Conservation (phyloP, 352 stramenopile genomes). For the Pythium graminicola region DNA sequence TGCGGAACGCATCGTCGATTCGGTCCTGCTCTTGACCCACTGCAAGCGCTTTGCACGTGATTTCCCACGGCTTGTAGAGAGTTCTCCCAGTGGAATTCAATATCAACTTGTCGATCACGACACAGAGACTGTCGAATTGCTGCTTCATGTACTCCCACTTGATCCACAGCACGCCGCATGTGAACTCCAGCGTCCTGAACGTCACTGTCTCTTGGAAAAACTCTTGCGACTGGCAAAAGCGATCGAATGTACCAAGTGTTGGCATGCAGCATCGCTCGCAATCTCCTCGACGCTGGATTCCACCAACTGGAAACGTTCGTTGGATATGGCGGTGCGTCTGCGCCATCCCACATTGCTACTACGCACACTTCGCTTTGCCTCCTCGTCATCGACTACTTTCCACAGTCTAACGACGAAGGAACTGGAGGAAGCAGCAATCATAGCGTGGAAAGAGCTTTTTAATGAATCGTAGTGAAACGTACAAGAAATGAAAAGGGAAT, state of each 20-base stretch:
- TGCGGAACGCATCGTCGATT: neutral
- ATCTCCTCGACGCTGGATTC: conserved; percentile 27
- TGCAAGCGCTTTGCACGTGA: conserved; percentile 6
- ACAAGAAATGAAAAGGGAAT: too few relatives aligned
- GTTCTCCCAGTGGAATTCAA: neutral
- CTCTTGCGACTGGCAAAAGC: conserved; percentile 25
- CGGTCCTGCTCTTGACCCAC: neutral
- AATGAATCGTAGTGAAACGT: too few relatives aligned
- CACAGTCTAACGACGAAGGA: neutral
- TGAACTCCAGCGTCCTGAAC: conserved; percentile 7
- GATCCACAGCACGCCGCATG: conserved; percentile 13
- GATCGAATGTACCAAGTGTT: conserved; percentile 26
- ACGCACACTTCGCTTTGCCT: conserved; percentile 26
- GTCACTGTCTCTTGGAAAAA: neutral
- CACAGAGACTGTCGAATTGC: neutral
- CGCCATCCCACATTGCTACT: conserved; percentile 34
- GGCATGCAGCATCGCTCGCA: conserved; percentile 31
- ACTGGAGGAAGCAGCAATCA: neutral
- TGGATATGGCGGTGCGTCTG: conserved; percentile 26
- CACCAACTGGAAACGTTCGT: conserved; percentile 24
- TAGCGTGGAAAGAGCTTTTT: conserved; percentile 8
- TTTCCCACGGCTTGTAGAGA: neutral
- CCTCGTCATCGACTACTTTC: neutral
- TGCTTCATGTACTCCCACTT: conserved; percentile 1
- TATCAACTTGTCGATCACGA: neutral